Conservation (phyloP, 2,329 filamentous ascomycete genomes). For the Beauveria rudraprayagi region DNA sequence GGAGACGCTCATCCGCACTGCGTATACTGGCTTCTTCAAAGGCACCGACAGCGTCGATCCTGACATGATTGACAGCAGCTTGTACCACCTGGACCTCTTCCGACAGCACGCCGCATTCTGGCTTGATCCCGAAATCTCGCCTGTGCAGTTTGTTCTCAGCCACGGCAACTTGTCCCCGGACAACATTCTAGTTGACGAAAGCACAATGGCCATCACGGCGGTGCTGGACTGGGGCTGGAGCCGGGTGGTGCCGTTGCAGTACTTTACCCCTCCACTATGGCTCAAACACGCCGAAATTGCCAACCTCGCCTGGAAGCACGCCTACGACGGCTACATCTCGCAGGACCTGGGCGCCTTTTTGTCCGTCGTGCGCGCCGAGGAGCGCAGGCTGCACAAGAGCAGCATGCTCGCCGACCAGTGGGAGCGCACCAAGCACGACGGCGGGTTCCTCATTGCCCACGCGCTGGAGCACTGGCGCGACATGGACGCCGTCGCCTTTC, state of each 20-base stretch:
- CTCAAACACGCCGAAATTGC: neutral
- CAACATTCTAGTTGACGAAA: slow-evolving; percentile 16
- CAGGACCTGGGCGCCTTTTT: neutral
- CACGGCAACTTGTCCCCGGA: slow-evolving; percentile 19
- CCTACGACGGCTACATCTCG: slow-evolving; percentile 1
- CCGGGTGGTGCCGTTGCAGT: slow-evolving; percentile 15
- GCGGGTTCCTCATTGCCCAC: slow-evolving; percentile 9
- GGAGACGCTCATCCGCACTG: slow-evolving; percentile 18
- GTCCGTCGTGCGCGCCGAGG: neutral
- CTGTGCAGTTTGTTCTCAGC: slow-evolving; percentile 18
- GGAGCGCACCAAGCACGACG: slow-evolving; percentile 9
- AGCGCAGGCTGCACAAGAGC: neutral
- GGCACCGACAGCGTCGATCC: slow-evolving; percentile 14
- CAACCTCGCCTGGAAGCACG: neutral
- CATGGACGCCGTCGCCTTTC: slow-evolving; percentile 7
- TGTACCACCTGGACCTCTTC: slow-evolving; percentile 20
- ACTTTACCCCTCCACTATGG: slow-evolving; percentile 15
- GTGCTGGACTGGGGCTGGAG: slow-evolving; percentile 19
- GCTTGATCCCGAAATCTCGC: slow-evolving; percentile 8
- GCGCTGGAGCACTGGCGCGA: slow-evolving; percentile 10
- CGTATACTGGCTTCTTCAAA: slow-evolving; percentile 19
- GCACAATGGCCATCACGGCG: slow-evolving; percentile 7
- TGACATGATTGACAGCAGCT: slow-evolving; percentile 15
- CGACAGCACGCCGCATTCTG: slow-evolving; percentile 10
- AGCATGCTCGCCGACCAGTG: slow-evolving; percentile 1